Evolutionary conservation across 768 basidiomycete species (phyloP).

Genomic region (Tricholoma furcatifolium): DNA sequence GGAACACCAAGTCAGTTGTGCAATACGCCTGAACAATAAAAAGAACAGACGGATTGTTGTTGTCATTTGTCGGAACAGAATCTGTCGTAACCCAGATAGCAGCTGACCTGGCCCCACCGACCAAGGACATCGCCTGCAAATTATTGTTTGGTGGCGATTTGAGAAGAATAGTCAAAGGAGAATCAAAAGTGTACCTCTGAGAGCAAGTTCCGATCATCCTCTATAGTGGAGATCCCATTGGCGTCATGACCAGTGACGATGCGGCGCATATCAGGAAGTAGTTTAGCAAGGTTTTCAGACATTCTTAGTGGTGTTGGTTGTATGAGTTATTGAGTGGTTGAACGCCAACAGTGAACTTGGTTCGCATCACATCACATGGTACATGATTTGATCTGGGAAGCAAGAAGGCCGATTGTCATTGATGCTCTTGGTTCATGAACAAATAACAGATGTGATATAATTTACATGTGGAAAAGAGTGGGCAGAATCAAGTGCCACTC

Average conservation of each 20-base stretch:
- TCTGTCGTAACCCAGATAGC: slow-evolving; percentile 50
- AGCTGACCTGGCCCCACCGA: slow-evolving; percentile 34
- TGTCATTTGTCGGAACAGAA: slow-evolving; percentile 52
- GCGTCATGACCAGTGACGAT: slow-evolving; percentile 50
- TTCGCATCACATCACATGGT: slow-evolving; percentile 12
- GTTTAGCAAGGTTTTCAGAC: slow-evolving; percentile 20
- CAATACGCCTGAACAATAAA: background rate
- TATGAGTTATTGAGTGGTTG: background rate
- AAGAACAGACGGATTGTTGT: slow-evolving; percentile 39
- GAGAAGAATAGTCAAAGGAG: background rate
- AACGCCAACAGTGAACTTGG: background rate
- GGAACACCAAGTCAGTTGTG: background rate
- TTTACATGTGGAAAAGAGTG: slow-evolving; percentile 12
- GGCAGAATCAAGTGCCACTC: slow-evolving; percentile 1
- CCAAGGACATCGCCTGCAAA: slow-evolving; percentile 30
- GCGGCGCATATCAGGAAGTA: slow-evolving; percentile 42
- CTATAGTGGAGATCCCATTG: slow-evolving; percentile 39
- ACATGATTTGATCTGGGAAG: slow-evolving; percentile 4
- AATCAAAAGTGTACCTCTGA: slow-evolving; percentile 23
- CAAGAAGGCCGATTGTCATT: background rate
- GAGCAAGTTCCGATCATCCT: slow-evolving; percentile 31
- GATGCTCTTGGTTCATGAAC: background rate
- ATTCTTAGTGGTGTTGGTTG: slow-evolving; percentile 16
- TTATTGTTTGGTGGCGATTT: background rate
- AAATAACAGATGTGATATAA: slow-evolving; percentile 9